phyloP scores from a whole-genome alignment of 1,139 yeast species.

The Pichia terricola region DNA sequence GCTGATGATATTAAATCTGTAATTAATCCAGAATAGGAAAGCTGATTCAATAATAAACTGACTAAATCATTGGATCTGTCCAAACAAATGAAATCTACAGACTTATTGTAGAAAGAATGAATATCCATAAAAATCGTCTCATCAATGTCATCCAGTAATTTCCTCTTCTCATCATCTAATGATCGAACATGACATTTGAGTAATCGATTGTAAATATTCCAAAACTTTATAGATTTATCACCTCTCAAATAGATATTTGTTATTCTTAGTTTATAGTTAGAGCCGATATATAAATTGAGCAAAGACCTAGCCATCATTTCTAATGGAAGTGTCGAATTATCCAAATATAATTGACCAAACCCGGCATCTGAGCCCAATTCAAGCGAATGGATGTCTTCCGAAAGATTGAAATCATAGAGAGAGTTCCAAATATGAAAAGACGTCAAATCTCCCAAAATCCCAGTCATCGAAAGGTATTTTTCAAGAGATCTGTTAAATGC shows the following conservation, averaged over 20 bases:
- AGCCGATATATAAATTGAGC: conserved; percentile 18
- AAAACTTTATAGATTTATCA: conserved; percentile 31
- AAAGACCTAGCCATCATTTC: conserved; percentile 30
- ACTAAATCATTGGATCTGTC: conserved; percentile 71
- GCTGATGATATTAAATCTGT: conserved; percentile 1
- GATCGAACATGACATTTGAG: conserved; percentile 23
- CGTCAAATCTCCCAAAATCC: conserved; percentile 33
- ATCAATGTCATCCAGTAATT: conserved; percentile 24
- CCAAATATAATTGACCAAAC: conserved; percentile 16
- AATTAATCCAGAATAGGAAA: conserved; percentile 67
- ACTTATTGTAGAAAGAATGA: conserved; percentile 28
- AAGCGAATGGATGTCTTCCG: conserved; percentile 21
- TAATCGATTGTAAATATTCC: conserved; percentile 26
- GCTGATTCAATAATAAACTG: conserved; percentile 64
- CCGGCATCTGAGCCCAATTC: conserved; percentile 17
- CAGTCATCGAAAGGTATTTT: conserved; percentile 26
- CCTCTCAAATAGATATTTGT: conserved; percentile 39
- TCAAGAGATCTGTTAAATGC: conserved; percentile 21
- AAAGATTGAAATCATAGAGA: conserved; percentile 14
- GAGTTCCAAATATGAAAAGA: conserved; percentile 20
- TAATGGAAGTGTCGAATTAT: conserved; percentile 24
- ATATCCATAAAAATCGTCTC: conserved; percentile 25
- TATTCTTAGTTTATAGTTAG: conserved; percentile 30
- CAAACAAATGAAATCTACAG: conserved; percentile 55
- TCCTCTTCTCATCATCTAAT: conserved; percentile 23